These are phyloP conservation scores for Beta macrorhiza DNA, from an alignment of 179 eudicot species.

Conservation along the genomic window DNA sequence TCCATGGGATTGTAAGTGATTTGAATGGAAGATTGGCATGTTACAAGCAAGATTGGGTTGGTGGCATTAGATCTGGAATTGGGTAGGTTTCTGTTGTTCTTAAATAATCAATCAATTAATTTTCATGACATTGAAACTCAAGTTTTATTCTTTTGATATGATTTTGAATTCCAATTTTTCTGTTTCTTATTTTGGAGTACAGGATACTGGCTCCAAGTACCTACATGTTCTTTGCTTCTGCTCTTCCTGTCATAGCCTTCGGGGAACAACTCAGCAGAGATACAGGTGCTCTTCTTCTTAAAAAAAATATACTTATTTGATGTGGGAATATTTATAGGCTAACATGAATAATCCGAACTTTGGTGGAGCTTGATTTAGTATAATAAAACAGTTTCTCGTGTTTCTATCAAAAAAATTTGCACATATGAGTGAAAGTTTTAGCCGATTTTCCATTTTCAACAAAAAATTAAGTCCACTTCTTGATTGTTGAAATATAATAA, in stretches of 20 bases:
- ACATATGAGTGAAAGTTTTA: too few relatives aligned
- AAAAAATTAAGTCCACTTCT: too few relatives aligned
- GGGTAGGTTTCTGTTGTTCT: slow-evolving; percentile 37
- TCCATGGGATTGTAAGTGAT: slow-evolving; percentile 52
- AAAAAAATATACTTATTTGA: too few relatives aligned
- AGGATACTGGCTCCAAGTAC: slow-evolving; percentile 44
- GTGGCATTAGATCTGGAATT: slow-evolving; percentile 59
- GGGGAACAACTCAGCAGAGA: slow-evolving; percentile 50
- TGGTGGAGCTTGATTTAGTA: too few relatives aligned
- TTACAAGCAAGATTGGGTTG: slow-evolving; percentile 71
- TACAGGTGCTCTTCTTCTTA: slow-evolving; percentile 28
- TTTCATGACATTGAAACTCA: too few relatives aligned
- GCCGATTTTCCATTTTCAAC: too few relatives aligned
- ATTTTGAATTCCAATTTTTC: background rate
- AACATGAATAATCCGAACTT: too few relatives aligned
- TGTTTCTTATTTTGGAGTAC: background rate
- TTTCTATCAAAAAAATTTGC: too few relatives aligned
- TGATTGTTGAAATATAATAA: too few relatives aligned
- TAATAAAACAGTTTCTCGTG: too few relatives aligned
- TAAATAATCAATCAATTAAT: too few relatives aligned
- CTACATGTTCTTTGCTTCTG: slow-evolving; percentile 50
- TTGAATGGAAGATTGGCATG: slow-evolving; percentile 56
- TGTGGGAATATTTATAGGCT: too few relatives aligned
- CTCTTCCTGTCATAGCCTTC: slow-evolving; percentile 47
- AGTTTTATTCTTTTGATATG: background rate